Conservation (phyloP, 1,139 yeast genomes). For the Kodamaea alishanica region DNA sequence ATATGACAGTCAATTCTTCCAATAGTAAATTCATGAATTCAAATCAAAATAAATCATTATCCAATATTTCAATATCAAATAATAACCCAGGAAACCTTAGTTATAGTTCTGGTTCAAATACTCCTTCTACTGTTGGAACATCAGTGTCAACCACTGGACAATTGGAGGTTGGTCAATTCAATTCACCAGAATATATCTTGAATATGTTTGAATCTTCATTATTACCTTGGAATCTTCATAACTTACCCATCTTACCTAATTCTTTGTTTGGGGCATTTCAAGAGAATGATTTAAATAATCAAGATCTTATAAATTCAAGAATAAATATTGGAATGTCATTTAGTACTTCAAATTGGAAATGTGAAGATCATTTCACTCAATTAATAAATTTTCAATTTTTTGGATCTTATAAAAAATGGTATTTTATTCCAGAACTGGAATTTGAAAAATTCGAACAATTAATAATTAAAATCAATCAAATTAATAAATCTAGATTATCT, state of each 20-base stretch:
- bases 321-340: conserved; percentile 58
- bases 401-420: conserved; percentile 77
- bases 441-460: conserved; percentile 59
- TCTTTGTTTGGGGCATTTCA: conserved; percentile 45
- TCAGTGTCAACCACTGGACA: background rate
- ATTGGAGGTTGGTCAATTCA: conserved; percentile 20
- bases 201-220: conserved; percentile 24
- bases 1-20: conserved; percentile 12
- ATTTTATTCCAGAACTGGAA: conserved; percentile 68
- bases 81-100: background rate
- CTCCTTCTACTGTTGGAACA: background rate
- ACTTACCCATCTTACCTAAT: conserved; percentile 54
- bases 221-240: conserved; percentile 70
- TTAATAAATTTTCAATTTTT: conserved; percentile 62
- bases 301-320: conserved; percentile 29
- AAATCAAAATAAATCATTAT: conserved; percentile 9
- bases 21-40: conserved; percentile 11
- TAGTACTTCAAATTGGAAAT: conserved; percentile 68
- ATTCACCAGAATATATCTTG: conserved; percentile 21
- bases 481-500: conserved; percentile 18
- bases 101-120: background rate
- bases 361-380: conserved; percentile 74
- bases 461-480: conserved; percentile 17
- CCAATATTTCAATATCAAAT: too few species aligned
- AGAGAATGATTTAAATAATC: conserved; percentile 41